Evolutionary conservation across 139 green algal species (phyloP).

Genomic region (Coelastrella sp.): DNA sequence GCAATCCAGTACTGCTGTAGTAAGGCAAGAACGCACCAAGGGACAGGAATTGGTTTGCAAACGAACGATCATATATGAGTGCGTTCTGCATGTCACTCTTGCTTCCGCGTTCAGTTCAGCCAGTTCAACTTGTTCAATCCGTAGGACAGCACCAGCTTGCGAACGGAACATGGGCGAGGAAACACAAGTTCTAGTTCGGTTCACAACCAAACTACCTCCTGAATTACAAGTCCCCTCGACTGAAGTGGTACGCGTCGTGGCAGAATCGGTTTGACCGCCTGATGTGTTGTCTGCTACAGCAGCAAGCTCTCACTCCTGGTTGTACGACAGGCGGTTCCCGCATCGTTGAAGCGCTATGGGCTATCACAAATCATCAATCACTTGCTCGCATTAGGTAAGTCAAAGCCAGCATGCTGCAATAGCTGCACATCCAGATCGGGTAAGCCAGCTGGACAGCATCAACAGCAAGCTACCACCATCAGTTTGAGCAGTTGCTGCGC

Average conservation of each 20-base stretch:
- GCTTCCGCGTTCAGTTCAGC: not conserved
- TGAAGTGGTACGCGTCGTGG: slow-evolving; percentile 74
- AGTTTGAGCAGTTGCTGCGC: too few species aligned
- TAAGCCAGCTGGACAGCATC: not conserved
- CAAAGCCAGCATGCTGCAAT: not conserved
- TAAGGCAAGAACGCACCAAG: not conserved
- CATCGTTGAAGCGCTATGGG: slow-evolving; percentile 89
- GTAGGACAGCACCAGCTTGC: not conserved
- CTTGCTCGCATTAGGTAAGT: slow-evolving; percentile 85
- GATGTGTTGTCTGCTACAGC: too few species aligned
- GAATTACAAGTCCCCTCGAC: slow-evolving; percentile 78
- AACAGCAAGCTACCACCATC: too few species aligned
- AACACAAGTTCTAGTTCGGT: slow-evolving; percentile 83
- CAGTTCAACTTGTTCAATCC: not conserved
- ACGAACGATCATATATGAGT: not conserved
- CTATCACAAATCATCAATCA: slow-evolving; percentile 98
- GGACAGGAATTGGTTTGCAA: not conserved
- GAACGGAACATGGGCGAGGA: slow-evolving; percentile 74
- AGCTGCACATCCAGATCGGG: not conserved
- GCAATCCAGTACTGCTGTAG: not conserved
- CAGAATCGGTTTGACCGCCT: too few species aligned
- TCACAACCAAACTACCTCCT: slow-evolving; percentile 85
- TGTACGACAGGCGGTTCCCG: slow-evolving; percentile 81
- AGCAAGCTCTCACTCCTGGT: not conserved
- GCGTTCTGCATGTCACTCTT: not conserved